Conservation (phyloP, 495 filamentous ascomycete genomes). For the Lophiostoma macrostomum region DNA sequence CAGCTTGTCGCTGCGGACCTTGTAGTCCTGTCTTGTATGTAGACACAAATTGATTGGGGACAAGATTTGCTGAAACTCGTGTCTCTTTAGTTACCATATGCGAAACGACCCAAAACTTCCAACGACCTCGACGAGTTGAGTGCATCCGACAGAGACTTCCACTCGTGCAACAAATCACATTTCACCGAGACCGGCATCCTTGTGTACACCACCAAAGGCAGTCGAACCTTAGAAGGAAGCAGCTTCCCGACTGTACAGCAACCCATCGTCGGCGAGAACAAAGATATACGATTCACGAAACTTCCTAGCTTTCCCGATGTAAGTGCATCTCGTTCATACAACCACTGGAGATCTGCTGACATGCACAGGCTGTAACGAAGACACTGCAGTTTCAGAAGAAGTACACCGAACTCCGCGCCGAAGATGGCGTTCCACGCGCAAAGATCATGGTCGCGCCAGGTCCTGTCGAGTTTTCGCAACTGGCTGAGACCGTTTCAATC, state of each 20-base stretch:
- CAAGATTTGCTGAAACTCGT: conserved; percentile 47
- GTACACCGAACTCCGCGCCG: conserved; percentile 39
- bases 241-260: conserved; percentile 39
- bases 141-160: conserved; percentile 56
- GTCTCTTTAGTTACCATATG: conserved; percentile 76
- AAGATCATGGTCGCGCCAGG: conserved; percentile 27
- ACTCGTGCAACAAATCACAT: conserved; percentile 66
- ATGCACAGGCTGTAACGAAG: conserved; percentile 36
- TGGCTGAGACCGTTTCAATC: conserved; percentile 36
- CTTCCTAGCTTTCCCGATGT: conserved; percentile 46
- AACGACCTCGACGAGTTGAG: conserved; percentile 58
- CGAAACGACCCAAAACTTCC: conserved; percentile 66
- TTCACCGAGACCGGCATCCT: conserved; percentile 76
- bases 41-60: conserved; percentile 45
- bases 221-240: conserved; percentile 30
- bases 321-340: conserved; percentile 17
- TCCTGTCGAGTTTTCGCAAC: conserved; percentile 41
- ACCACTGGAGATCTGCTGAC: conserved; percentile 24
- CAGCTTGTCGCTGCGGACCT: conserved; percentile 30
- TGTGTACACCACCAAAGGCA: conserved; percentile 53
- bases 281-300: conserved; percentile 55
- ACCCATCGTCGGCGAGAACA: conserved; percentile 43
- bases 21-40: conserved; percentile 51
- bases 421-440: conserved; percentile 50
- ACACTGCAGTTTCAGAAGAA: conserved; percentile 46